A percentile compares a stretch with the other conserved stretches of the same genome.
Evolutionary conservation across 768 basidiomycete genomes (phyloP).

Genomic region (Exsudoporus frostii): DNA sequence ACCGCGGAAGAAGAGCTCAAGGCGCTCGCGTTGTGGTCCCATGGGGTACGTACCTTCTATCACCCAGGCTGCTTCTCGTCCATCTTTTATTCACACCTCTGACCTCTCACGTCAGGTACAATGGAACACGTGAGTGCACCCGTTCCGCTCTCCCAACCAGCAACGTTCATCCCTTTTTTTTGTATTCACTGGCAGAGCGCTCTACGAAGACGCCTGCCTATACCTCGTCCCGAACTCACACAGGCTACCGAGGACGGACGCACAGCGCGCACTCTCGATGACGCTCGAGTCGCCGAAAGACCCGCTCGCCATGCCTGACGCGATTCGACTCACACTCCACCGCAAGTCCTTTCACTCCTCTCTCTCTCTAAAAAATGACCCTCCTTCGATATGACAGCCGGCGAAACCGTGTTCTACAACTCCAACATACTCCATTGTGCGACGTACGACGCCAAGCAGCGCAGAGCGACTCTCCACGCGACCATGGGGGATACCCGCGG

Average conservation of each 20-base stretch:
- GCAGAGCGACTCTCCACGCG: constrained; percentile 68
- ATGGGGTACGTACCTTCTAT: constrained; percentile 52
- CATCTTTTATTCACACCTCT: not conserved
- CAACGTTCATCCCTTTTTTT: not conserved
- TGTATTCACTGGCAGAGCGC: constrained; percentile 31
- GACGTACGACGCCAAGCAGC: constrained; percentile 47
- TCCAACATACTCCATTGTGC: constrained; percentile 77
- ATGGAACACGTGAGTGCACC: constrained; percentile 78
- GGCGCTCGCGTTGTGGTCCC: constrained; percentile 57
- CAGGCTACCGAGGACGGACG: constrained; percentile 49
- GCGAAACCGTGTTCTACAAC: constrained; percentile 79
- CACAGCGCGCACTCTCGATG: constrained; percentile 55
- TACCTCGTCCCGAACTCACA: constrained; percentile 72
- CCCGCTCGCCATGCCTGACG: constrained; percentile 70
- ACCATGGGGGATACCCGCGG: constrained; percentile 62
- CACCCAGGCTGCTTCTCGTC: not conserved
- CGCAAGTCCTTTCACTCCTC: constrained; percentile 37
- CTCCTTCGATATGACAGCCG: constrained; percentile 37
- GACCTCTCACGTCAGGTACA: constrained; percentile 49
- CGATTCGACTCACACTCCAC: constrained; percentile 50
- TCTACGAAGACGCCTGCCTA: constrained; percentile 67
- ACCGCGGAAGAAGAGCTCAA: constrained; percentile 55
- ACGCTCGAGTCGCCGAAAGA: constrained; percentile 48
- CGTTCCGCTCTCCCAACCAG: too few species aligned
- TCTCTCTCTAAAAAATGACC: too few species aligned